Evolutionary conservation across 1,284 basidiomycete species (phyloP).

Genomic region (Tilletia horrida): DNA sequence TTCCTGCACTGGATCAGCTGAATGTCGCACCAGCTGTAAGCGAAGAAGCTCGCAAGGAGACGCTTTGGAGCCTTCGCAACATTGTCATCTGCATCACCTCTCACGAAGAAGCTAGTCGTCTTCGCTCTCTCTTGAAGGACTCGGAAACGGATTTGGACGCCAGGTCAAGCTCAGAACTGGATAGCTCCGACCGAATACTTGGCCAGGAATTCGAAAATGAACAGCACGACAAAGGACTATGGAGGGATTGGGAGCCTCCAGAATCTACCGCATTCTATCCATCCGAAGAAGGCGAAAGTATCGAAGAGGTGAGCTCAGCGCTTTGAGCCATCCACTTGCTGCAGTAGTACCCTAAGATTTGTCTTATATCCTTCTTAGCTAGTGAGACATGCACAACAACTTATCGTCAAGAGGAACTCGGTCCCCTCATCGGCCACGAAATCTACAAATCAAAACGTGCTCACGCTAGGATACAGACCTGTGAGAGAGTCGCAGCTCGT

Average conservation of each 20-base stretch:
- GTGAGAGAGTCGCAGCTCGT: constrained; percentile 50
- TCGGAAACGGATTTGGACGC: background rate
- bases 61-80: background rate
- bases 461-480: constrained; percentile 66
- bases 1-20: background rate
- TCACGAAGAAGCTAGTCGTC: background rate
- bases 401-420: constrained; percentile 11
- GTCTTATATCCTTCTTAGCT: background rate
- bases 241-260: background rate
- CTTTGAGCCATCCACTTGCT: background rate
- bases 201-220: background rate
- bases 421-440: background rate
- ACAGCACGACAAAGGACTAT: background rate
- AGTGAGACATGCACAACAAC: constrained; percentile 18
- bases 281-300: background rate
- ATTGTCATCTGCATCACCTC: constrained; percentile 3
- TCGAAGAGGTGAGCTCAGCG: constrained; percentile 15
- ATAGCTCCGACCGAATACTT: background rate
- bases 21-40: background rate
- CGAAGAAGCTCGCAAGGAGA: no score
- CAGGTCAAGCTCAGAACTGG: background rate
- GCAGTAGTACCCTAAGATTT: background rate
- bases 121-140: background rate
- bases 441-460: constrained; percentile 58
- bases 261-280: background rate